Evolutionary conservation across 352 stramenopile genomes (phyloP).

Genomic region (Phytophthora sp.): DNA sequence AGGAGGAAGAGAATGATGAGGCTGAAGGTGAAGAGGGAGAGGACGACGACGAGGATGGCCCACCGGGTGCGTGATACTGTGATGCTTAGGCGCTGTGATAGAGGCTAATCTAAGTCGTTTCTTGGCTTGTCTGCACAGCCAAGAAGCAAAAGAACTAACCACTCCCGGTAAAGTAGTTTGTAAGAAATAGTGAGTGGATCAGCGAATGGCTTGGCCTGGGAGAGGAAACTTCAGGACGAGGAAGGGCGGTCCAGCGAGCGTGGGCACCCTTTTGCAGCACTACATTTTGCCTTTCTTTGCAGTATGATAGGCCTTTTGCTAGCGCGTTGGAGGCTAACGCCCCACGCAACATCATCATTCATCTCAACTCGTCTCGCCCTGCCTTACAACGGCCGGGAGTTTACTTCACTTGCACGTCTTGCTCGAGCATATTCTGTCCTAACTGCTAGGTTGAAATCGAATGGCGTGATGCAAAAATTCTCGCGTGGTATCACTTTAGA

Average conservation of each 20-base stretch:
- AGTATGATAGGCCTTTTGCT: background rate
- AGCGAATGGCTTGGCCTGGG: background rate
- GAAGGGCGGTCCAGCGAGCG: background rate
- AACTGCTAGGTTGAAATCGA: too few relatives aligned
- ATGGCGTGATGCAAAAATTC: too few relatives aligned
- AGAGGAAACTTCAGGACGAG: background rate
- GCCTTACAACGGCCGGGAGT: background rate
- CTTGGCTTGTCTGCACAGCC: constrained; percentile 24
- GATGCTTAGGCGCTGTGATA: background rate
- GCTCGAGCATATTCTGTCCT: too few relatives aligned
- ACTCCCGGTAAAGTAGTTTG: constrained; percentile 24
- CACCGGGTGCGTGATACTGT: constrained; percentile 44
- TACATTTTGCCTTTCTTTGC: background rate
- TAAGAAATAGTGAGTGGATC: constrained; percentile 20
- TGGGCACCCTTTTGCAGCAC: constrained; percentile 1
- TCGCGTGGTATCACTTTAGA: too few relatives aligned
- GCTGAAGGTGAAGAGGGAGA: constrained; percentile 25
- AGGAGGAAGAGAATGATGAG: constrained; percentile 8
- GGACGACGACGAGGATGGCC: constrained; percentile 47
- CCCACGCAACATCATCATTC: background rate
- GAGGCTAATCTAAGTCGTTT: background rate
- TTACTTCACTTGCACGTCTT: too few relatives aligned
- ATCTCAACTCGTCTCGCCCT: background rate
- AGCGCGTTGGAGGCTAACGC: background rate
- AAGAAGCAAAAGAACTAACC: constrained; percentile 77